Evolutionary conservation across 345 rosid species (phyloP), one percentile per base, ranked within the genome.

Genomic region (Acer yangbiense): DNA sequence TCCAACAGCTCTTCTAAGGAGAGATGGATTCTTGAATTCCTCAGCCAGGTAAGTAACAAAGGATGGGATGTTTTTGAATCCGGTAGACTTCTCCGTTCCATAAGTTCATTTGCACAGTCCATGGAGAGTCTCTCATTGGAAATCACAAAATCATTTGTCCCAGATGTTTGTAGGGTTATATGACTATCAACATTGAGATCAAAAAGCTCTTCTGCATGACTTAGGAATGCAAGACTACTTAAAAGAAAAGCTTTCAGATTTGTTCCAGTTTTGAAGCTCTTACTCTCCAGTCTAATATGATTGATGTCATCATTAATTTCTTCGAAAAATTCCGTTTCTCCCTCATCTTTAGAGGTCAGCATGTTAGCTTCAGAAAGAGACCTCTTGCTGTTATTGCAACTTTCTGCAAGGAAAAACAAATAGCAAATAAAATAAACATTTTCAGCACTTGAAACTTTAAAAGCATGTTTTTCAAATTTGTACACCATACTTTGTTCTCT

Each of bases 41-140:
- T 77, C 3, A 69, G 46, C 52, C 50, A 75, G 64, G 72, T 52
- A 41, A 61, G 64, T 16, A 83, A 25, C 1, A 80, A 76, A 35
- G 86, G 85, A 74, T 76, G 57, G 44, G 63, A 44, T 60, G 21
- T 77, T 83, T 57, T 78, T 54, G 86, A 83, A 76, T 87, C 83
- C 1, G 82, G 78, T 74, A 81, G 78, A 78, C 92, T 89, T 83
- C 80, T 88, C 11, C 85, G 86, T 73, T 69, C 85, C 20, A 87
- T 68, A 69, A 87, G 84, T 82, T 94, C 99, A 61, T 84, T 87
- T 63, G 97, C 91, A 39, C 85, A 92, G 76, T 91, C 97, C 69
- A 89, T 68, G 65, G 79, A 85, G 77, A 91, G 90, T 84, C 73
- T 86, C 69, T 71, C 75, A 21, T 83, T 77, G 20, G 81, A 76